Evolutionary conservation across 257 asterid genomes (phyloP).

Genomic region (Apocynum venetum): DNA sequence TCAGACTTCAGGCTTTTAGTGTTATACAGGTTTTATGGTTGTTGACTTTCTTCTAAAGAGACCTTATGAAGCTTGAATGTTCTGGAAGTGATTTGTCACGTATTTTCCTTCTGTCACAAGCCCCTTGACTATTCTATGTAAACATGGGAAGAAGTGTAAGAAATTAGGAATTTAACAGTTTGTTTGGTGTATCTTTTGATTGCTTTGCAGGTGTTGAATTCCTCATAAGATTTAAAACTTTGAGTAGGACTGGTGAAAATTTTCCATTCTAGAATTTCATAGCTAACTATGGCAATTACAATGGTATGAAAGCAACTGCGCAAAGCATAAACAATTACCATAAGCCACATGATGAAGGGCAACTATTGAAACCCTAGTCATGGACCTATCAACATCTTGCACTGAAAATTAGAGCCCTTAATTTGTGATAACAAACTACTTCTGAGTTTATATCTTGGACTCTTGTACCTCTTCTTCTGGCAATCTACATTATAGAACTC

Average conservation of each 20-base stretch:
- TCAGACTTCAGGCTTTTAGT: slow-evolving; percentile 1
- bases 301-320: slow-evolving; percentile 18
- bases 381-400: slow-evolving; percentile 49
- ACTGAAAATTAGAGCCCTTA: slow-evolving; percentile 37
- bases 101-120: not conserved
- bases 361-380: slow-evolving; percentile 30
- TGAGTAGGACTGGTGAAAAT: slow-evolving; percentile 1
- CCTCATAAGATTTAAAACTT: slow-evolving; percentile 4
- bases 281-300: slow-evolving; percentile 11
- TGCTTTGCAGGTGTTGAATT: not conserved
- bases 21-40: slow-evolving; percentile 4
- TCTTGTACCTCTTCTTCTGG: not conserved
- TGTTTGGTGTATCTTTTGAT: not conserved
- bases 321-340: slow-evolving; percentile 11
- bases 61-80: not conserved
- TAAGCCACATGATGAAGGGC: slow-evolving; percentile 32
- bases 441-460: slow-evolving; percentile 13
- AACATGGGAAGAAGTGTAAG: not conserved
- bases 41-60: slow-evolving; percentile 4
- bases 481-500: not conserved
- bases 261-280: slow-evolving; percentile 13
- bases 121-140: not conserved
- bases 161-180: not conserved
- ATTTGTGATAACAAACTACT: slow-evolving; percentile 18
- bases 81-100: not conserved